These are phyloP conservation scores for Wallemia hederae DNA, from an alignment of 1,284 basidiomycete genomes.

Conservation along the genomic window DNA sequence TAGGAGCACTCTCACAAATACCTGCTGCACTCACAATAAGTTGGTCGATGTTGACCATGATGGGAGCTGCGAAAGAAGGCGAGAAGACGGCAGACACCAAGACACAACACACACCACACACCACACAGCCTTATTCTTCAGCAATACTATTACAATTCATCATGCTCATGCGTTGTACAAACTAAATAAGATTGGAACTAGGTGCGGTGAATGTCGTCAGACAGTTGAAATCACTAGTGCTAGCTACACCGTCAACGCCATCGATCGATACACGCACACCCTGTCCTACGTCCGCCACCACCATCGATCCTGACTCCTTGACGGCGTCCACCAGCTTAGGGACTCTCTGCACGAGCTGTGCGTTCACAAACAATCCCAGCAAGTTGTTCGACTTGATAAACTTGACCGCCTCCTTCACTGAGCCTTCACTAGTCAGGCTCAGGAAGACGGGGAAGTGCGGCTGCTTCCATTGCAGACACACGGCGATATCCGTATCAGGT, in stretches of 20 bases:
- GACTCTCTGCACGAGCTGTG: slow-evolving; percentile 44
- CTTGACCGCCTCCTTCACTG: slow-evolving; percentile 62
- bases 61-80: neutral
- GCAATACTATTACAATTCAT: too few relatives aligned
- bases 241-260: slow-evolving; percentile 12
- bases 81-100: too few relatives aligned
- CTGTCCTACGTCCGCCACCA: slow-evolving; percentile 27
- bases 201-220: too few relatives aligned
- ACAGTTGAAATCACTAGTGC: too few relatives aligned
- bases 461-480: slow-evolving; percentile 92
- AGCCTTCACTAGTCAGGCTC: slow-evolving; percentile 50
- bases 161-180: too few relatives aligned
- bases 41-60: neutral
- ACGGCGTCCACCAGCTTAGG: slow-evolving; percentile 60
- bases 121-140: too few relatives aligned
- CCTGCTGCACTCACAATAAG: neutral
- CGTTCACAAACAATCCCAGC: slow-evolving; percentile 69
- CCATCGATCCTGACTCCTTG: slow-evolving; percentile 57
- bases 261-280: slow-evolving; percentile 4
- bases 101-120: too few relatives aligned
- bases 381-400: slow-evolving; percentile 85
- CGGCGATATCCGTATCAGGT: slow-evolving; percentile 60
- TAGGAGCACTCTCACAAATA: neutral
- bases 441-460: slow-evolving; percentile 98
- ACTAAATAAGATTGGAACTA: too few relatives aligned